Evolutionary conservation across 2,329 filamentous ascomycete species (phyloP).

Genomic region (Aspergillus persii): DNA sequence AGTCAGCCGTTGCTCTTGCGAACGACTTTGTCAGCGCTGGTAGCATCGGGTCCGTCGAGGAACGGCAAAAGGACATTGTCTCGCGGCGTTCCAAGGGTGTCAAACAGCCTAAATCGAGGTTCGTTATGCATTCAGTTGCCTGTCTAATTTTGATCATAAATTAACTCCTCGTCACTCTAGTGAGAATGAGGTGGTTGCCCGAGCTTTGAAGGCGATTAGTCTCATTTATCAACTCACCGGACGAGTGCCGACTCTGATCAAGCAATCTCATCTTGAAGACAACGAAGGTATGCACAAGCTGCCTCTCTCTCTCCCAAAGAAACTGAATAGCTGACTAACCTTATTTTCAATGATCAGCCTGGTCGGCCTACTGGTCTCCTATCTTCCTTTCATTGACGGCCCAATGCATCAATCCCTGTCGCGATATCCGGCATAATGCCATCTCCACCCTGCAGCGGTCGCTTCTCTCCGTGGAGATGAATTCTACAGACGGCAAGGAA

Average conservation of each 20-base stretch:
- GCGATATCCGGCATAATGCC: constrained; percentile 85
- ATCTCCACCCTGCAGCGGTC: constrained; percentile 83
- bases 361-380: constrained; percentile 96
- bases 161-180: constrained; percentile 35
- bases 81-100: constrained; percentile 52
- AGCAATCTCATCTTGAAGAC: constrained; percentile 86
- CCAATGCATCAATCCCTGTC: constrained; percentile 91
- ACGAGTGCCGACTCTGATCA: constrained; percentile 81
- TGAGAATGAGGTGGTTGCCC: constrained; percentile 69
- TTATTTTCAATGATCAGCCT: constrained; percentile 55
- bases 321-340: neutral
- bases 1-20: constrained; percentile 76
- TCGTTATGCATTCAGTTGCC: constrained; percentile 26
- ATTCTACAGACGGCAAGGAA: constrained; percentile 78
- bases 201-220: constrained; percentile 76
- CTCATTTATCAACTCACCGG: constrained; percentile 79
- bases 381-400: constrained; percentile 85
- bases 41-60: constrained; percentile 66
- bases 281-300: constrained; percentile 63
- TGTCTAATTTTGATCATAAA: constrained; percentile 8
- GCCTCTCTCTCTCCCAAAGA: neutral
- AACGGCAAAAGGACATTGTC: constrained; percentile 64
- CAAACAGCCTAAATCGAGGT: constrained; percentile 57
- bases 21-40: constrained; percentile 88
- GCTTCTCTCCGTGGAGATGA: constrained; percentile 79